Conservation (phyloP, 2,329 filamentous ascomycete genomes). For the Beauveria varroae region DNA sequence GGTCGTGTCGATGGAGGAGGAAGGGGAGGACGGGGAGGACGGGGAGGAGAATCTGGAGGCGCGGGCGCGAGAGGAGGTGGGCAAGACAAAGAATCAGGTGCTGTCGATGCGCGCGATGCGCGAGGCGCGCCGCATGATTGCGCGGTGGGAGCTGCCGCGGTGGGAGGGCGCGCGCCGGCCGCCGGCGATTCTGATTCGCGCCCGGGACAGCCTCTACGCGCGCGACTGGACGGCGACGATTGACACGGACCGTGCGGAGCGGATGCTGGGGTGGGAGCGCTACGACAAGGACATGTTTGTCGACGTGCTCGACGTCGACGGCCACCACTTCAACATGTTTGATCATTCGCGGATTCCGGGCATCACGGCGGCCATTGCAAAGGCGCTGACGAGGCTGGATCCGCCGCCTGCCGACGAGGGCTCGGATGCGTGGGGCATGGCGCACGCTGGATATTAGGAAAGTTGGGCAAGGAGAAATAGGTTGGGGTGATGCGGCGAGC, state of each 20-base stretch:
- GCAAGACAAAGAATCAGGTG: slow-evolving; percentile 27
- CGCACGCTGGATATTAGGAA: not conserved
- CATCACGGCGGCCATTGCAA: slow-evolving; percentile 20
- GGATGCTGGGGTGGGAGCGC: slow-evolving; percentile 40
- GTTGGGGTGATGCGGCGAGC: too few species aligned
- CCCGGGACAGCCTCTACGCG: slow-evolving; percentile 31
- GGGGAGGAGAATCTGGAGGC: not conserved
- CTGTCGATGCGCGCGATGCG: slow-evolving; percentile 32
- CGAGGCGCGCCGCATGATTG: slow-evolving; percentile 33
- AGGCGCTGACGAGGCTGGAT: slow-evolving; percentile 11
- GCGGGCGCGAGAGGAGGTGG: slow-evolving; percentile 18
- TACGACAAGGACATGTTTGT: slow-evolving; percentile 38
- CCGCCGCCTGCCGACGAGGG: not conserved
- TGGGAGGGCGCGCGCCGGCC: slow-evolving; percentile 31
- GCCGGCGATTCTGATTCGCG: slow-evolving; percentile 37
- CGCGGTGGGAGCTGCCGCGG: slow-evolving; percentile 31
- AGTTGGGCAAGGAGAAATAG: too few species aligned
- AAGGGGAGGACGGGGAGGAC: not conserved
- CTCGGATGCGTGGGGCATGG: not conserved
- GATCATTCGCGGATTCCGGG: slow-evolving; percentile 20
- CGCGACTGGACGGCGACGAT: slow-evolving; percentile 24
- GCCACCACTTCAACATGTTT: slow-evolving; percentile 46
- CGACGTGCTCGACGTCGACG: slow-evolving; percentile 39
- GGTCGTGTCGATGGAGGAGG: not conserved
- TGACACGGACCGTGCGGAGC: slow-evolving; percentile 35